These are phyloP conservation scores for Monosporascus sp. DNA, from an alignment of 2,329 filamentous ascomycete species.

Conservation along the genomic window DNA sequence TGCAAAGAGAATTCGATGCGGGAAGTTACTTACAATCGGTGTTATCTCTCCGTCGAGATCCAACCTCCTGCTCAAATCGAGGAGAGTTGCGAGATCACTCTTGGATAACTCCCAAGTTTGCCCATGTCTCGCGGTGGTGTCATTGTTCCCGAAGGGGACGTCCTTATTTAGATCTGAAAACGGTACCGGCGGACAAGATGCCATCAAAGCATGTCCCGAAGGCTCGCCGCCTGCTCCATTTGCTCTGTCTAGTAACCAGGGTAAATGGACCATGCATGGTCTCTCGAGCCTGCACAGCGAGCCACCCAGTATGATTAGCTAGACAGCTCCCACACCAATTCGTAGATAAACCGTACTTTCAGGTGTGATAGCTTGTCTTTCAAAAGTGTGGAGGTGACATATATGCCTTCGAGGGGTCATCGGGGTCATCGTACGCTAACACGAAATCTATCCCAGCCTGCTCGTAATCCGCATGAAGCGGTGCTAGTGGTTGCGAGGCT, in stretches of 20 bases:
- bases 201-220: conserved; percentile 91
- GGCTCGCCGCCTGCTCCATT: conserved; percentile 58
- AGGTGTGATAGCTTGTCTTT: conserved; percentile 21
- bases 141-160: conserved; percentile 47
- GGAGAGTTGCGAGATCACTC: conserved; percentile 70
- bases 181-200: conserved; percentile 73
- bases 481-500: conserved; percentile 17
- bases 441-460: conserved; percentile 87
- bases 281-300: conserved; percentile 69
- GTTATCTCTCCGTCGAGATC: conserved; percentile 88
- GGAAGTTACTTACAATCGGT: conserved; percentile 49
- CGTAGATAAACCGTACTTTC: conserved; percentile 6
- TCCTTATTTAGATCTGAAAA: conserved; percentile 44
- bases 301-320: conserved; percentile 40
- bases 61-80: conserved; percentile 77
- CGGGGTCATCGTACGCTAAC: conserved; percentile 68
- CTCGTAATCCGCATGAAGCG: conserved; percentile 62
- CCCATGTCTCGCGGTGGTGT: conserved; percentile 14
- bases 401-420: conserved; percentile 56
- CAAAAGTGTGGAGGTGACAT: conserved; percentile 58
- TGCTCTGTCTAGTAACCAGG: conserved; percentile 64
- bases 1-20: background rate
- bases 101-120: conserved; percentile 71
- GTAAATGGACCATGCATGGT: conserved; percentile 88
- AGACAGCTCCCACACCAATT: conserved; percentile 21